Evolutionary conservation across 495 filamentous ascomycete genomes (phyloP), one percentile per base, ranked within the genome.

Genomic region (Aspergillus ellipticus): DNA sequence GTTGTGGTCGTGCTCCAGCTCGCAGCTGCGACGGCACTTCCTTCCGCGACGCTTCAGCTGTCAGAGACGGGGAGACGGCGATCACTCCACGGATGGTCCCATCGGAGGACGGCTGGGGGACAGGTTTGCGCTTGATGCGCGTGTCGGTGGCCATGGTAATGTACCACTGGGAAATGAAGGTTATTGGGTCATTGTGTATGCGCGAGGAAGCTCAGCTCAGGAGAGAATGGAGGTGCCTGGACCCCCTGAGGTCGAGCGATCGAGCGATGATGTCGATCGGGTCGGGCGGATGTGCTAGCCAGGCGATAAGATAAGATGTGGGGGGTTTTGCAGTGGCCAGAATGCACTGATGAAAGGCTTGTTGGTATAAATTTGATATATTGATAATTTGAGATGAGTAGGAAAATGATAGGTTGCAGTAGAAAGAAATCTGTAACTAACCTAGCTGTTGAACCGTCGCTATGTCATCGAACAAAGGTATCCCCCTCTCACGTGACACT

Each of bases 201-300:
- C 8, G 13, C 2, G 22, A 17, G 22, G 6, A 6, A 8, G 22
- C 22, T 22, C 11, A 8, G 22, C 22, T 22, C 11, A 28, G 22
- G 45, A 48, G 45, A 48, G 45, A 48, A n/a, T 17, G 16, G n/a
- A n/a, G n/a, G 2, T 13, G 16, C 4, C 15, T 11, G 8, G 9
- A 29, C 45, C 45, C 45, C 24, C 15, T 9, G 29, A 26, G 28
- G 45, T 29, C 6, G 28, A 48, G 19, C 3, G 42, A 24, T 48
- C 21, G 43, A 47, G 43, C 21, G 17, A 19, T 47, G 43, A 28
- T 48, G 45, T 48, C 45, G 45, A 29, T 28, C 45, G 45, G 45
- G 29, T 16, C 15, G 5, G 11, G 45, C 33, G 33, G 33, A 35
- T 11, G 33, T 9, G 33, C 33, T 11, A 35, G 33, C 2, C 33